A percentile compares a stretch with the other conserved stretches of the same genome.
These are phyloP conservation scores for Rhizopogon vinicolor DNA, from an alignment of 768 basidiomycete genomes.

Conservation along the genomic window DNA sequence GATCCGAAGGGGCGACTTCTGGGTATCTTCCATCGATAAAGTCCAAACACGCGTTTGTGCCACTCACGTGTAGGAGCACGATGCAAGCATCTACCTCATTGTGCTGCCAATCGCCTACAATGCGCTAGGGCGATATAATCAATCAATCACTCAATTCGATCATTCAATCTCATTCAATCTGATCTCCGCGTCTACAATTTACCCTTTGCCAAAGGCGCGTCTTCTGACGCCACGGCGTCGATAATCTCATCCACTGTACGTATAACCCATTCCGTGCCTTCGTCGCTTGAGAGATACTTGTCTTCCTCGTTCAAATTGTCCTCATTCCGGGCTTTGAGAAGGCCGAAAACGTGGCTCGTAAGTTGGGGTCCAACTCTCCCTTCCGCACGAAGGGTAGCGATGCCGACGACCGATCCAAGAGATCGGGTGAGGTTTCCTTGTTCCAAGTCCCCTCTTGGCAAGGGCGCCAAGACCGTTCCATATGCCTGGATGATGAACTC, in stretches of 20 bases:
- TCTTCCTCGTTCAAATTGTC: conserved; percentile 65
- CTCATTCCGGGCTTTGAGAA: conserved; percentile 74
- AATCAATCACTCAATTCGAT: conserved; percentile 23
- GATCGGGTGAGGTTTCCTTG: conserved; percentile 85
- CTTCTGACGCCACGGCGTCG: conserved; percentile 58
- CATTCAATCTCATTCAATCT: conserved; percentile 13
- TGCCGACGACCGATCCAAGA: conserved; percentile 79
- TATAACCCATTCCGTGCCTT: conserved; percentile 87
- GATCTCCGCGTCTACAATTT: conserved; percentile 49
- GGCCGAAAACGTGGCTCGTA: conserved; percentile 83
- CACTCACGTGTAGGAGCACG: conserved; percentile 30
- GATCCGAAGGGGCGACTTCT: conserved; percentile 11
- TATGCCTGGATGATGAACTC: conserved; percentile 88
- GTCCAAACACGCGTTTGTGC: conserved; percentile 23
- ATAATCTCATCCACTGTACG: conserved; percentile 77
- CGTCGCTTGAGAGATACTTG: conserved; percentile 76
- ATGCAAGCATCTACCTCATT: conserved; percentile 13
- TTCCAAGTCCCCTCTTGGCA: conserved; percentile 61
- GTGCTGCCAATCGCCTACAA: conserved; percentile 13
- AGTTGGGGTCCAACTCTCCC: conserved; percentile 83
- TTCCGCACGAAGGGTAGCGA: conserved; percentile 82
- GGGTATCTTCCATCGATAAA: conserved; percentile 14
- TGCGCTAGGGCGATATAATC: conserved; percentile 21
- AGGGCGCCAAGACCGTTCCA: conserved; percentile 71
- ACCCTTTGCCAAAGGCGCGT: conserved; percentile 38